Evolutionary conservation across 2,329 filamentous ascomycete species (phyloP).

Genomic region (Colletotrichum sp.): DNA sequence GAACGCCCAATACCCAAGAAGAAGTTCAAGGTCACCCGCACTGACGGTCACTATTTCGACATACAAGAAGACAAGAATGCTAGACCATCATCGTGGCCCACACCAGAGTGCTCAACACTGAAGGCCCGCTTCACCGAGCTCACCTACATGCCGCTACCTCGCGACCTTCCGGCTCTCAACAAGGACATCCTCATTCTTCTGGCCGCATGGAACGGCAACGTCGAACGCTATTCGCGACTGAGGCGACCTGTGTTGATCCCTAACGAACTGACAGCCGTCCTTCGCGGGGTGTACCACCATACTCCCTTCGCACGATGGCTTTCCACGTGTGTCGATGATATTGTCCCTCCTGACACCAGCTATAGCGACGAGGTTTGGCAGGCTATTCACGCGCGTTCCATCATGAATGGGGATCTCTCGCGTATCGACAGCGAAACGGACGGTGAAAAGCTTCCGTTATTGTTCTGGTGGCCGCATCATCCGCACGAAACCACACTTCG

Average conservation of each 20-base stretch:
- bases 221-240: constrained; percentile 43
- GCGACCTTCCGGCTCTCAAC: constrained; percentile 37
- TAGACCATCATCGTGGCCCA: constrained; percentile 1
- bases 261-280: constrained; percentile 30
- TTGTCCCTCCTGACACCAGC: accelerated
- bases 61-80: constrained; percentile 33
- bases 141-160: constrained; percentile 35
- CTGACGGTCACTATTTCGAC: constrained; percentile 17
- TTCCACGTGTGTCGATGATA: not conserved
- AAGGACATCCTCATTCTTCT: constrained; percentile 42
- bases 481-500: not conserved
- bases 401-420: constrained; percentile 36
- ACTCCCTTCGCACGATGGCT: constrained; percentile 34
- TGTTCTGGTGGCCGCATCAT: not conserved
- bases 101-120: not conserved
- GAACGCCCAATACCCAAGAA: not conserved
- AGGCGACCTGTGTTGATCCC: constrained; percentile 29
- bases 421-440: not conserved
- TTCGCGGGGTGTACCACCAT: constrained; percentile 42
- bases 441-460: not conserved
- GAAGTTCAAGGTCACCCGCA: not conserved
- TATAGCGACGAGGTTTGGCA: not conserved
- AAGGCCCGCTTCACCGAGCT: constrained; percentile 23
- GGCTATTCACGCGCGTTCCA: constrained; percentile 31
- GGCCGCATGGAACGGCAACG: constrained; percentile 41